phyloP scores from a whole-genome alignment of 495 filamentous ascomycete genomes.

The Physcia stellaris region DNA sequence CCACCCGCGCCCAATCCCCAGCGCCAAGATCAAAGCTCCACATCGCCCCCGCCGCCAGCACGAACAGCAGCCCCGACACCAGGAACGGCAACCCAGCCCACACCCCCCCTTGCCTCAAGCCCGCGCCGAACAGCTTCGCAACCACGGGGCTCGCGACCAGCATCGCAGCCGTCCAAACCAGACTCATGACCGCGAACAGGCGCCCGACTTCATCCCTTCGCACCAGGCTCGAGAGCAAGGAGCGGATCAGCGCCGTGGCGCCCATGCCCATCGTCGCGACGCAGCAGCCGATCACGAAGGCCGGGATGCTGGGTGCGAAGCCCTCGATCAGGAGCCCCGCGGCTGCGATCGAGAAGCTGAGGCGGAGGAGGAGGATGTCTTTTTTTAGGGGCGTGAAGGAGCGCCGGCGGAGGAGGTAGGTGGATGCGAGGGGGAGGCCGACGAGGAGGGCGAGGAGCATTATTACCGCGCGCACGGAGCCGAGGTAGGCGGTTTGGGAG shows the following conservation, averaged over 20 bases:
- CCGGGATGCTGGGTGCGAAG: not conserved
- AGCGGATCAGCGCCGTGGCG: not conserved
- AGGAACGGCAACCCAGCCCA: not conserved
- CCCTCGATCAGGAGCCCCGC: not conserved
- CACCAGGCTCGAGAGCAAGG: not conserved
- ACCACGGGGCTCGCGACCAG: not conserved
- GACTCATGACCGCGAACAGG: not conserved
- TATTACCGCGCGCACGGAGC: not conserved
- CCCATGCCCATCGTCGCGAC: not conserved
- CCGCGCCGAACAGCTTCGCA: not conserved
- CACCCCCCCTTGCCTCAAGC: not conserved
- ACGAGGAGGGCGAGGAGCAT: not conserved
- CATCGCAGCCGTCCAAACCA: not conserved
- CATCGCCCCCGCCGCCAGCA: not conserved
- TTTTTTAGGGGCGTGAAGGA: not conserved
- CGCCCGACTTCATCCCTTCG: not conserved
- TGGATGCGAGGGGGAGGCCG: not conserved
- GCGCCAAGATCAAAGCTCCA: not conserved
- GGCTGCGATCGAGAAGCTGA: not conserved
- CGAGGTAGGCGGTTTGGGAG: not conserved
- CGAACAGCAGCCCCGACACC: not conserved
- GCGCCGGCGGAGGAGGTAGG: not conserved
- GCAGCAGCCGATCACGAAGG: not conserved
- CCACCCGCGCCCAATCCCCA: too few relatives aligned
- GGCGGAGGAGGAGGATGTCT: not conserved